These are phyloP conservation scores for Cyberlindnera misumaiensis DNA, from an alignment of 805 yeast species.

Conservation along the genomic window DNA sequence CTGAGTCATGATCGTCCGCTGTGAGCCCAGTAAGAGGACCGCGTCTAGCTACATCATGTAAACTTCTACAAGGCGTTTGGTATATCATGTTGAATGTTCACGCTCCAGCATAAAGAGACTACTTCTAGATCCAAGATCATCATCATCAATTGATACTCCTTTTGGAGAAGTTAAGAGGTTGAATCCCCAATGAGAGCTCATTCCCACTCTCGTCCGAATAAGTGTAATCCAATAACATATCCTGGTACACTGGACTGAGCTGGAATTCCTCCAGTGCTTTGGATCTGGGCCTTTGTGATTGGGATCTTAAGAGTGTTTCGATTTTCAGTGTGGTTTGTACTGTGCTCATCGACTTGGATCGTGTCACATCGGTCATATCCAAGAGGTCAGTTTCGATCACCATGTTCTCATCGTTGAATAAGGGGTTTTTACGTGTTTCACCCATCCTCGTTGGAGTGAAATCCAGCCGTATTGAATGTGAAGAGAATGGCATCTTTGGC, in stretches of 20 bases:
- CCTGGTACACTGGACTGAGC: conserved; percentile 8
- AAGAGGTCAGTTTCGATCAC: conserved; percentile 13
- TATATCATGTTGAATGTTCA: too few relatives aligned
- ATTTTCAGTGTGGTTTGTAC: conserved; percentile 2
- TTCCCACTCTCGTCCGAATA: conserved; percentile 11
- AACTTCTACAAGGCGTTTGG: too few relatives aligned
- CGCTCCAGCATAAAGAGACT: too few relatives aligned
- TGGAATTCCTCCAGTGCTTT: neutral
- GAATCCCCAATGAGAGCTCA: neutral
- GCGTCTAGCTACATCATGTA: too few relatives aligned
- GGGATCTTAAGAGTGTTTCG: conserved; percentile 2
- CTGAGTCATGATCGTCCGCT: too few relatives aligned
- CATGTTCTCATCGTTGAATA: conserved; percentile 12
- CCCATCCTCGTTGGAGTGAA: conserved; percentile 18
- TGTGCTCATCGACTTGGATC: conserved; percentile 4
- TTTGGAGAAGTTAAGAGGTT: conserved; percentile 1
- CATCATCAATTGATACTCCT: too few relatives aligned
- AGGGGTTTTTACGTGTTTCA: neutral
- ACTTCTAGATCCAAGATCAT: too few relatives aligned
- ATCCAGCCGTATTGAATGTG: conserved; percentile 17
- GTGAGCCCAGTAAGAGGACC: too few relatives aligned
- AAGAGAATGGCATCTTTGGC: conserved; percentile 9
- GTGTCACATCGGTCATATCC: conserved; percentile 4
- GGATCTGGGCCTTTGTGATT: neutral
- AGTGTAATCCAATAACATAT: conserved; percentile 18